Evolutionary conservation across 441 rosid species (phyloP), one percentile per base, ranked within the genome.

Genomic region (Biscutella laevigata): DNA sequence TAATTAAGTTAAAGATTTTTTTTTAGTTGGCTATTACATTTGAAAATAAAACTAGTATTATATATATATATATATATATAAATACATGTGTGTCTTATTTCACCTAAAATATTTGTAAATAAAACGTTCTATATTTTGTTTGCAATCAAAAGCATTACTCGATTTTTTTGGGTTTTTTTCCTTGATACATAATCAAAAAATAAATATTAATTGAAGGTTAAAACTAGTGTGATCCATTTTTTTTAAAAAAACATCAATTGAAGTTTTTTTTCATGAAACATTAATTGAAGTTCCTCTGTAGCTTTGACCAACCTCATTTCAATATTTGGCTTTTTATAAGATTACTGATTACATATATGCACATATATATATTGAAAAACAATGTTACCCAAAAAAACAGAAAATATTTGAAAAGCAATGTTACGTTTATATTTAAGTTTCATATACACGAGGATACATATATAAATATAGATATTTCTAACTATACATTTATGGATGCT

Each of bases 261-360:
- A 36, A 16, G 40, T 48, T 39, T 38, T 22, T 57, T 19, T 47
- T 21, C n/a, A n/a, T n/a, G n/a, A n/a, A n/a, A n/a, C n/a, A n/a
- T n/a, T n/a, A n/a, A n/a, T n/a, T n/a, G n/a, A n/a, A 25, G 14
- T 57, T 47, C 28, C 16, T 47, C 10, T 35, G 41, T 49, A 48
- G 3, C 29, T 35, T 57, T 51, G 54, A 65, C 49, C 55, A 50
- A 42, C 1, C 64, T 16, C 34, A 21, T 17, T n/a, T n/a, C n/a
- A n/a, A n/a, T n/a, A n/a, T n/a, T n/a, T n/a, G n/a, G n/a, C n/a
- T n/a, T n/a, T 15, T 29, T 29, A 19, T 53, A 55, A 62, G 34
- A 34, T n/a, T n/a, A n/a, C n/a, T n/a, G 25, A 46, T 45, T 17
- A 43, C 39, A 62, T 52, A 35, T 20, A 3, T 13, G 37, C 26